A percentile compares a stretch with the other conserved stretches of the same genome.
Conservation (phyloP, 2,329 filamentous ascomycete genomes). For the Orbilia ellipsospora region DNA sequence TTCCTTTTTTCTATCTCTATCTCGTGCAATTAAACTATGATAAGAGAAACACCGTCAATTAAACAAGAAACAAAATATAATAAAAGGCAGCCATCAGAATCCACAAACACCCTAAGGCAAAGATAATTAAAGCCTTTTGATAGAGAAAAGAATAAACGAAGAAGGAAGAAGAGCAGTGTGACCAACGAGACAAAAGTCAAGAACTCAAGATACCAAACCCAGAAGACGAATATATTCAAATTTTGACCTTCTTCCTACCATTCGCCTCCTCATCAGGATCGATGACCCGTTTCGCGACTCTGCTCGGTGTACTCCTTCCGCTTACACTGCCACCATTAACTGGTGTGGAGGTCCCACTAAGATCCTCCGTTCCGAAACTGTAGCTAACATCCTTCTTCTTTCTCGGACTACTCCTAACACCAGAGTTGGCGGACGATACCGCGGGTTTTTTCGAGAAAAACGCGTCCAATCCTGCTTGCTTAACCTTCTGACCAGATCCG, state of each 20-base stretch:
- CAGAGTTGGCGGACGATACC: not conserved
- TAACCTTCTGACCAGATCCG: constrained; percentile 24
- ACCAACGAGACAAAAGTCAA: too few relatives aligned
- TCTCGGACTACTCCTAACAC: constrained; percentile 52
- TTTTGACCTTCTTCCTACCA: constrained; percentile 46
- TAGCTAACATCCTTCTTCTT: constrained; percentile 35
- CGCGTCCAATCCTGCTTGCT: constrained; percentile 43
- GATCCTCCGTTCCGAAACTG: constrained; percentile 16
- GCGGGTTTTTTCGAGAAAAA: constrained; percentile 49
- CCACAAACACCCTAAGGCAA: too few relatives aligned
- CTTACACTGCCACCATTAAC: constrained; percentile 42
- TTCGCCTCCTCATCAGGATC: constrained; percentile 42
- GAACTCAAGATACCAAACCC: too few relatives aligned
- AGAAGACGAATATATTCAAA: constrained; percentile 57
- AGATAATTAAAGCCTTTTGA: too few relatives aligned
- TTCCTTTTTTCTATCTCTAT: too few relatives aligned
- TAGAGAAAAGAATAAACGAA: too few relatives aligned
- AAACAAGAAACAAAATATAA: too few relatives aligned
- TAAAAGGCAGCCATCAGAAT: too few relatives aligned
- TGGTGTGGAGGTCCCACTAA: constrained; percentile 39
- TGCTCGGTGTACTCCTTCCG: constrained; percentile 49
- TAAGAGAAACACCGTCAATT: too few relatives aligned
- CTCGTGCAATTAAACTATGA: too few relatives aligned
- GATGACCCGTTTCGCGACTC: constrained; percentile 35
- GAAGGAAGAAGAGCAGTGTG: too few relatives aligned